phyloP scores from a whole-genome alignment of 805 yeast species.

The Ogataea dorogensis region DNA sequence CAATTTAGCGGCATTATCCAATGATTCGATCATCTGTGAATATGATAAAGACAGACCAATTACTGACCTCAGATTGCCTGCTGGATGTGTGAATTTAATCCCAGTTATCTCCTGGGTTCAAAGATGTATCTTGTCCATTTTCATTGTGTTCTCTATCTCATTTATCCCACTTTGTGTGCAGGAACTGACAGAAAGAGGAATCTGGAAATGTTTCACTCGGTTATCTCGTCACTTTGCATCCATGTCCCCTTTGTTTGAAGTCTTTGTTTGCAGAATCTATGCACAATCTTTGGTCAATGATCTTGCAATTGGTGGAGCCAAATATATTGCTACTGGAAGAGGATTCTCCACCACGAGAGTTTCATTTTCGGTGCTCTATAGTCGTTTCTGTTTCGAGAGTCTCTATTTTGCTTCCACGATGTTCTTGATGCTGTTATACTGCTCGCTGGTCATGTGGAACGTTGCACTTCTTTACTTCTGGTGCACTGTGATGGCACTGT shows the following conservation, averaged over 20 bases:
- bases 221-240: conserved; percentile 66
- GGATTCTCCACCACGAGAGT: conserved; percentile 76
- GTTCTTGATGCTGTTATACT: conserved; percentile 51
- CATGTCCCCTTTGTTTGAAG: conserved; percentile 74
- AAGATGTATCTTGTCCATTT: conserved; percentile 69
- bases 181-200: conserved; percentile 72
- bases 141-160: conserved; percentile 70
- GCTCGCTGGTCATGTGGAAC: conserved; percentile 64
- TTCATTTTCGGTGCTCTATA: conserved; percentile 61
- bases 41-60: conserved; percentile 57
- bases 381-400: conserved; percentile 68
- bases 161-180: conserved; percentile 75
- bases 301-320: conserved; percentile 74
- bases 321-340: conserved; percentile 79
- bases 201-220: conserved; percentile 65
- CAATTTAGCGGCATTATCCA: conserved; percentile 62
- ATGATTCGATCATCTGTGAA: conserved; percentile 59
- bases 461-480: conserved; percentile 63
- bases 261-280: conserved; percentile 75
- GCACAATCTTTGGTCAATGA: conserved; percentile 68
- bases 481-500: conserved; percentile 64
- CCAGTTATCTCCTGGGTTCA: conserved; percentile 76
- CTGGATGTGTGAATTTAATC: conserved; percentile 67
- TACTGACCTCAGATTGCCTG: conserved; percentile 60
- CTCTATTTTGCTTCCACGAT: conserved; percentile 61